Evolutionary conservation across 371 early-diverging fungal species (phyloP), one percentile per base, ranked within the genome.

Genomic region (Lichtheimia ramosa): DNA sequence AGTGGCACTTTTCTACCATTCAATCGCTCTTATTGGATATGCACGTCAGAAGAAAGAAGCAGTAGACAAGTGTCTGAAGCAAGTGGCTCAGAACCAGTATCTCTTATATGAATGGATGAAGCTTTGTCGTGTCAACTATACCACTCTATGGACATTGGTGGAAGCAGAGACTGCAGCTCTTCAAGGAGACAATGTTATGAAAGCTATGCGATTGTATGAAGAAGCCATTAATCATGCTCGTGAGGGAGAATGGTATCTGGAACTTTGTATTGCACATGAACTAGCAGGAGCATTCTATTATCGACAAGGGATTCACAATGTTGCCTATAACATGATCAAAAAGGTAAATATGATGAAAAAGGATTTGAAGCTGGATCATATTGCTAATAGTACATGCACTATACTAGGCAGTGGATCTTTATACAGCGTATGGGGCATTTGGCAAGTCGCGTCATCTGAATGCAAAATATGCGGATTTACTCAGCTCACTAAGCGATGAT

Each of bases 391-490:
- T 55, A 8, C 12, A 12, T 15, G 18, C 4, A 18, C 2, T 5
- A 3, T 16, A 57, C 18, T 66, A 67, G 67, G 58, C 77, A 0
- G 63, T 75, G 12, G 56, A 62, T 21, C 54, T 72, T 0, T 78
- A 73, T 46, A 43, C 59, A 4, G 48, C 57, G 7, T 69, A 70
- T 51, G 72, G 74, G 3, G 64, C 79, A 0, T 72, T 75, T 49
- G 79, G 79, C 6, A 74, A 74, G 52, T 74, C 71, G 0, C 59
- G 64, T 3, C 79, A 79, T 18, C 58, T 79, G 25, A 52, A 42
- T 0, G 40, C 27, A 1, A 71, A 75, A 24, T 73, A 69, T 48
- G 57, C 51, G 13, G 53, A 43, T 5, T 39, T 78, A 1, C 51
- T 78, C 23, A 58, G 51, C 13, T 54, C 54, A 6, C 63, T 63